Evolutionary conservation across 495 filamentous ascomycete species (phyloP), one percentile per base, ranked within the genome.

Genomic region (Physcia stellaris): DNA sequence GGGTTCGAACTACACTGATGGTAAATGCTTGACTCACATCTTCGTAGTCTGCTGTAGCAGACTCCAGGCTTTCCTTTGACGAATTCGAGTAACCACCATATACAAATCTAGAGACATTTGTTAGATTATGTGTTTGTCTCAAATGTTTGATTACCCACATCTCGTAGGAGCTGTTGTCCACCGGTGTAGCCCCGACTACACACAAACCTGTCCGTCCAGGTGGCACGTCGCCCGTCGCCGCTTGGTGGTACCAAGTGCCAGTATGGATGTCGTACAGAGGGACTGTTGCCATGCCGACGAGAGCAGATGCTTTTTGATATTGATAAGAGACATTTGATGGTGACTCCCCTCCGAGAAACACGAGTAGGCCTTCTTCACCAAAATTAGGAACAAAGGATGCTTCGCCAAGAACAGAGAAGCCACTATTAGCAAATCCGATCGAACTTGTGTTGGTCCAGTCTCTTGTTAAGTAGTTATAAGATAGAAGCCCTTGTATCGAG

Each of bases 171-270:
- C 33, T 15, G 11, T 49, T 48, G 15, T 35, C 33, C 1, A 30
- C 44, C 18, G 42, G 43, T 6, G 17, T 28, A 3, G 41, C 31
- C 13, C 49, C 49, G 27, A 43, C 43, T 10, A 38, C 24, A 24
- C 49, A 52, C 6, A 40, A 39, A 3, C 34, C 27, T 1, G 24
- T 31, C 32, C 46, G 37, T 7, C 28, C 13, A 9, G 35, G 37
- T 7, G 49, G 49, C 13, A 32, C 16, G 26, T 24, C 26, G 11
- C 49, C 49, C 12, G 42, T 52, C n/a, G 49, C 43, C 2, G 36
- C 37, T 27, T 52, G 49, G 13, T 52, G 41, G 30, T 40, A 52
- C 49, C 46, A 52, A n/a, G 23, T 31, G 16, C 36, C 22, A 5
- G 22, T 37, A 2, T 30, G 19, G 16, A 45, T 37, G 20, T 52